These are phyloP conservation scores for Pseudogymnoascus sp. DNA, from an alignment of 2,329 filamentous ascomycete species.

Conservation along the genomic window DNA sequence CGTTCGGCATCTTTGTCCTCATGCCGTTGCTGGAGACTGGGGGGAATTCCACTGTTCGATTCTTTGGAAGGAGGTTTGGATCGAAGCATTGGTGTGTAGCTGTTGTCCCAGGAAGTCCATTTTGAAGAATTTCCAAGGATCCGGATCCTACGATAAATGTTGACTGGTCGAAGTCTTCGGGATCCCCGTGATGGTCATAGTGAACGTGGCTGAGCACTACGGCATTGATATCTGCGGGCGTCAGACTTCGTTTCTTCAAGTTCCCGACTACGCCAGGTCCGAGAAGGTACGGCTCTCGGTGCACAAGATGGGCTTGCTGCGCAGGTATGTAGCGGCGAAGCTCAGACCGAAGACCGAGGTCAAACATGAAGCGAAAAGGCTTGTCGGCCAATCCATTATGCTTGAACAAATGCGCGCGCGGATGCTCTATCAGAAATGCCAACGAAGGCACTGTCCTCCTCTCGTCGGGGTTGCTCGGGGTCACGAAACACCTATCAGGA, in stretches of 20 bases:
- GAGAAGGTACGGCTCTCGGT: slow-evolving; percentile 39
- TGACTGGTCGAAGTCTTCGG: slow-evolving; percentile 42
- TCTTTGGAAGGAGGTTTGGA: slow-evolving; percentile 34
- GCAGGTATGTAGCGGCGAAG: slow-evolving; percentile 36
- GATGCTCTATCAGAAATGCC: no score
- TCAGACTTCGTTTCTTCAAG: slow-evolving; percentile 30
- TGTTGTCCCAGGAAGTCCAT: slow-evolving; percentile 17
- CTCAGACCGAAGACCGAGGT: slow-evolving; percentile 45
- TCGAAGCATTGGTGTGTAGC: slow-evolving; percentile 38
- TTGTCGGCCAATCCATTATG: background rate
- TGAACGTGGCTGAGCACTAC: slow-evolving; percentile 46
- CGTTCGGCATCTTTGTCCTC: slow-evolving; percentile 21
- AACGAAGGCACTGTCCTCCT: slow-evolving; percentile 31
- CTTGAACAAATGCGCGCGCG: slow-evolving; percentile 29
- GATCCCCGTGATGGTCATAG: slow-evolving; percentile 53
- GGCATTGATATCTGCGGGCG: slow-evolving; percentile 16
- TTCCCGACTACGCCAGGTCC: slow-evolving; percentile 37
- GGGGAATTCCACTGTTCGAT: slow-evolving; percentile 39
- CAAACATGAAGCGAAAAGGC: slow-evolving; percentile 39
- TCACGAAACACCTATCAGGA: slow-evolving; percentile 40
- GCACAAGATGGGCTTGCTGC: slow-evolving; percentile 39
- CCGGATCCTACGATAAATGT: slow-evolving; percentile 46
- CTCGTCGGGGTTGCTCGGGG: slow-evolving; percentile 36
- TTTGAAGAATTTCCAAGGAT: slow-evolving; percentile 34
- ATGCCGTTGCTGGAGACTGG: slow-evolving; percentile 22